Base-by-base conservation (phyloP, 163 green algal species). In the Scenedesmus sp. region DNA sequence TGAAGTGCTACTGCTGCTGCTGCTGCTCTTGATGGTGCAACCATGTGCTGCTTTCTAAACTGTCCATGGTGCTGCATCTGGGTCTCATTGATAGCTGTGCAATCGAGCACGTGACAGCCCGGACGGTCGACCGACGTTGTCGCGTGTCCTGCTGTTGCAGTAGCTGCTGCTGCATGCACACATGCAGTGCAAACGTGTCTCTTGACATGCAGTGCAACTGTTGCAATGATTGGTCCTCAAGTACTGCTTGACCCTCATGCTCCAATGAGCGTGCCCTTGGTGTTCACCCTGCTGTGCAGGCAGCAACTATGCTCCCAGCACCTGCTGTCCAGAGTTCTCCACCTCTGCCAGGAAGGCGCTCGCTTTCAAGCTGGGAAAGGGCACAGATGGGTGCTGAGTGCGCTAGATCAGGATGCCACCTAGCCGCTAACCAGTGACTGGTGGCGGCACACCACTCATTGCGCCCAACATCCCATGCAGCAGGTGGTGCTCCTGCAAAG, bases 281-380 rank as follows among this genome's bases (percentile, higher is more conserved):
- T 16, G 51, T 61, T 61, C 51, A 3, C 1, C 7, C 7, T 22
- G 7, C 13, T 22, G 51, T 22, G 51, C 51, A 61, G 51, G 22
- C 51, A 16, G 20, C 22, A 13, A 3, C 12, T 6, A n/a, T 83
- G 37, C n/a, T 83, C 76, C 40, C 40, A 44, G 15, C 76, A 30
- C 76, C 33, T 30, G 10, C 6, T 30, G 26, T n/a, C 9, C 49
- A 78, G 12, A 86, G 40, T 43, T 88, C 76, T 93, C 85, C 37
- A 89, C 95, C 30, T 96, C 94, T 85, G 93, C 93, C 0, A 90
- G 86, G 37, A 90, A 94, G 79, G 68, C 93, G 85, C 91, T 97
- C 86, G 95, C 95, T 7, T 94, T 92, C 49, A 95, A 95, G 91
- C 95, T 94, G 5, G 78, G 40, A 26, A 94, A 95, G 86, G 95